Base-by-base conservation (phyloP, 768 basidiomycete genomes). In the Trametes cubensis region DNA sequence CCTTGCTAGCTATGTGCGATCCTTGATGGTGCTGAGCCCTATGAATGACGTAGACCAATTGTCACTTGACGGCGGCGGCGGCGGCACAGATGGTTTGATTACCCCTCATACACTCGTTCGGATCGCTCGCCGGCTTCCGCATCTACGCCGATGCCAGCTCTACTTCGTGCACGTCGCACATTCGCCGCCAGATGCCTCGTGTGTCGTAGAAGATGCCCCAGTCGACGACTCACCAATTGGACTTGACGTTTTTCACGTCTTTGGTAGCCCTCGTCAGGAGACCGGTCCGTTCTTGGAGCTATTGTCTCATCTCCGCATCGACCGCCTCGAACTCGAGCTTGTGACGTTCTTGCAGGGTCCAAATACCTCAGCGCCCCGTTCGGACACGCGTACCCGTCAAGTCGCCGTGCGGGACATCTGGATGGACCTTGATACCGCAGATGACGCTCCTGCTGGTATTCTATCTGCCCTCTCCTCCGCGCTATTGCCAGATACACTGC, bases 291-390 rank as follows among this genome's bases (percentile, higher is more conserved):
- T 59, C 25, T 26, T 59, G 21, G 58, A 59, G 49, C 40, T 59
- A 20, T 47, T 59, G 3, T 17, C 58, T n/a, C 26, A 45, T 10
- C 51, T 59, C 49, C 49, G 49, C 28, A 51, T 52, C 25, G 49
- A 52, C 58, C 58, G 58, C 30, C 58, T 59, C 49, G 58, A 59
- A n/a, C 58, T 59, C 13, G 58, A 59, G 58, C 28, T 51, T 4
- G 58, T 59, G n/a, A 51, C 58, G 17, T 59, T 59, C 41, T 40
- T 50, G 13, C 58, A 44, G 40, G 48, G 15, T 13, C 49, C 49
- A 2, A 20, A 17, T 28, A 20, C 48, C 18, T 13, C 28, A 15
- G 15, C 25, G 14, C 7, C 8, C 13, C 48, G 4, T 6, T 15
- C 25, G 26, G 34, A 34, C 5, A 4, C 25, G 7, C 23, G 18